Base-by-base conservation (phyloP, 2,329 filamentous ascomycete species). In the Rhexocercosporidium sp. region DNA sequence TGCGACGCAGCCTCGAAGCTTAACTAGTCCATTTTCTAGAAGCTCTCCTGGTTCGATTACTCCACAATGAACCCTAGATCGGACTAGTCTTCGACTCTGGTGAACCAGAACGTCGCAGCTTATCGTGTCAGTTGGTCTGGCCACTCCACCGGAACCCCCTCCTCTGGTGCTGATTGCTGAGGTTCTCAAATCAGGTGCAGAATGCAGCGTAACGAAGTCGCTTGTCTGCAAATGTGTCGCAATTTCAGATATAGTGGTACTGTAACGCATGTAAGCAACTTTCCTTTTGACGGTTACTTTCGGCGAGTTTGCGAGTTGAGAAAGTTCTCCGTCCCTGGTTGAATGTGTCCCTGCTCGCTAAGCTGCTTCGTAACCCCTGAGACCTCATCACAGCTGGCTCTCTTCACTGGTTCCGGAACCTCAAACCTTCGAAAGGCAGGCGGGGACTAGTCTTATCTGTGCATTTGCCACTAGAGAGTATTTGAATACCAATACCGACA, bases 361-460 rank as follows among this genome's bases (percentile, higher is more conserved):
- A 41, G 12, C 31, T 54, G 22, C 25, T n/a, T 39, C 18, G 29
- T 39, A 25, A 29, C 25, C 39, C 41, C 27, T 25, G 22, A 56
- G 51, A 44, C 11, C 31, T 22, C 29, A 31, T 25, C 37, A 25
- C 16, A 54, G 22, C n/a, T 14, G 44, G n/a, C 41, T 20, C 12
- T 22, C 46, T 3, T 25, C 1, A 46, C 34, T 20, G 37, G 46
- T n/a, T 59, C 51, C 22, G 65, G 41, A 69, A 66, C 68, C 53
- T 68, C 59, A 39, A 49, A 22, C 18, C 29, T 2, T 47, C 16
- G n/a, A n/a, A 18, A 20, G 62, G 65, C 62, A 65, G 51, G 60
- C 69, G 69, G 62, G 59, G 60, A 46, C 67, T 59, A 63, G 47
- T 46, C 66, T 73, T 73, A 73, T 73, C 71, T 71, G 61, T 72